Base-by-base conservation (phyloP, 805 yeast species). In the Wickerhamiella musiphila region DNA sequence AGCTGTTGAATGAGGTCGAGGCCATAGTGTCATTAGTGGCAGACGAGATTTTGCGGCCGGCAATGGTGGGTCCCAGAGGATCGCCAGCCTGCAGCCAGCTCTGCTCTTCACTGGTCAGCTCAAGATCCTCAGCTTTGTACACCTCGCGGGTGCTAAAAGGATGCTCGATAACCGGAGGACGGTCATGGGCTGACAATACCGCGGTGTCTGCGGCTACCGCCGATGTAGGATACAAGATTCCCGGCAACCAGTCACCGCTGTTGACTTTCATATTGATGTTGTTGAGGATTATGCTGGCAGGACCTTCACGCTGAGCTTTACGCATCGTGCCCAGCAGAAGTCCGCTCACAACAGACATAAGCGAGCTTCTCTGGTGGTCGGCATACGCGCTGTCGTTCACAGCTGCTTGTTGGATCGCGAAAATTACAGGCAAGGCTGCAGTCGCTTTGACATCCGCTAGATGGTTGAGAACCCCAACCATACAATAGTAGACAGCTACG, bases 221-320 rank as follows among this genome's bases (percentile, higher is more conserved):
- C 7, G 25, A 11, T 1, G 35, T 28, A 1, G 48, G 48, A 29
- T 37, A 43, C 8, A 41, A 29, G 29, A 44, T 38, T 1, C 46
- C 47, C 8, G 47, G 41, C 4, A 44, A 38, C 48, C 48, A 44
- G 9, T 22, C 31, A 11, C 25, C 18, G 2, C n/a, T 6, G 11
- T 28, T 14, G 8, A 44, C 48, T 4, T 42, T 37, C 8, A 10
- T 14, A 6, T 29, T 12, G 25, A 44, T 40, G 16, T 24, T 26
- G 4, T 26, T 21, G 20, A 40, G 36, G 6, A 35, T 18, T 8
- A 2, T 9, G n/a, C 18, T n/a, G 3, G 44, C 42, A 6, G 38
- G 35, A 18, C 23, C 29, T 10, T 33, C 32, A 7, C 33, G 35
- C 10, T 23, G 31, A 3, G 31, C 7, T 5, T 26, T 26, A 4